A percentile compares a stretch with the other conserved stretches of the same genome.
phyloP scores from a whole-genome alignment of 225 moss, liverwort and hornwort species.

The Rhytidiadelphus loreus region DNA sequence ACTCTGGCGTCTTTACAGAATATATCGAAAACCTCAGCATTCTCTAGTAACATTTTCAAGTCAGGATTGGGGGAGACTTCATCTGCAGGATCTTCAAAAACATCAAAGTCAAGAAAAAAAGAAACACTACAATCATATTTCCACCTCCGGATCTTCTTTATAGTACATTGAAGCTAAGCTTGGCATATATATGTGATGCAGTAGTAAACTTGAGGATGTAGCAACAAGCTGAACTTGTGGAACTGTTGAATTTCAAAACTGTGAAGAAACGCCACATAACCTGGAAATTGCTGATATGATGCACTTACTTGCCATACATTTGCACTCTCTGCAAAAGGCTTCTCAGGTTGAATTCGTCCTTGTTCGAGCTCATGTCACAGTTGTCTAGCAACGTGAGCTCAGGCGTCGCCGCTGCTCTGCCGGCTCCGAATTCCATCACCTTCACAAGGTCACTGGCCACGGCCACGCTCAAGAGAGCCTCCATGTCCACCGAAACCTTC shows the following conservation, averaged over 20 bases:
- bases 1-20: background rate
- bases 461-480: background rate
- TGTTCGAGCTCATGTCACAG: background rate
- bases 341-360: background rate
- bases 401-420: constrained; percentile 23
- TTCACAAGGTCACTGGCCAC: constrained; percentile 4
- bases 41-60: background rate
- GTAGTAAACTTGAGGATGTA: background rate
- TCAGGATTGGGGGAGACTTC: background rate
- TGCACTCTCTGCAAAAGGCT: background rate
- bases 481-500: no score
- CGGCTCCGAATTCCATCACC: constrained; percentile 44
- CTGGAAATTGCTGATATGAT: background rate
- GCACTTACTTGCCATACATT: background rate
- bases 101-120: background rate
- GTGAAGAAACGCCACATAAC: background rate
- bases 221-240: background rate
- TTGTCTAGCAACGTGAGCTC: background rate
- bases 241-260: background rate
- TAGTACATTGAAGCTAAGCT: background rate
- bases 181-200: background rate
- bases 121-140: background rate
- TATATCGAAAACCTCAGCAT: background rate
- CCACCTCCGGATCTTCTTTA: background rate
- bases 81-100: background rate